phyloP scores from a whole-genome alignment of 306 rosid genomes.

The Elaeagnus macrophylla region DNA sequence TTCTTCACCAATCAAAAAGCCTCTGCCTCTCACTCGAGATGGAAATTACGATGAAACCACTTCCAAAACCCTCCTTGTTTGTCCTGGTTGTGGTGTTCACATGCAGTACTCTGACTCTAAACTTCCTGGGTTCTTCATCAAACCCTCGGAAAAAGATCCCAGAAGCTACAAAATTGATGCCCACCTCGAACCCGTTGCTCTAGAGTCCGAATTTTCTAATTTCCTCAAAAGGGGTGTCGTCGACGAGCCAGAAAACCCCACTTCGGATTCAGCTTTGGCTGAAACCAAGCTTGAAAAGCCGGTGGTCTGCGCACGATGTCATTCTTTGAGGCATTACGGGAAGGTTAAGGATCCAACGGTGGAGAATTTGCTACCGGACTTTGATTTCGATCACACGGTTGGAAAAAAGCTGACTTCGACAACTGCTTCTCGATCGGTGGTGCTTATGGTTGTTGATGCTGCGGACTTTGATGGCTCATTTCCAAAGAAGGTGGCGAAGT shows the following conservation, averaged over 20 bases:
- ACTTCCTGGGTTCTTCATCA: slow-evolving; percentile 71
- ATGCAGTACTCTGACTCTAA: slow-evolving; percentile 68
- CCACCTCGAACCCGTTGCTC: slow-evolving; percentile 48
- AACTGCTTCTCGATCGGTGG: slow-evolving; percentile 61
- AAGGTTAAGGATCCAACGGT: slow-evolving; percentile 75
- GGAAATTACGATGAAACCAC: slow-evolving; percentile 66
- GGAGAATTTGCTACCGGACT: slow-evolving; percentile 83
- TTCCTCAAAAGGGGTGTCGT: slow-evolving; percentile 61
- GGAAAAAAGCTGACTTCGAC: slow-evolving; percentile 65
- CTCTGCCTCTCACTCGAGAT: slow-evolving; percentile 49
- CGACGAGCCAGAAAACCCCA: slow-evolving; percentile 35
- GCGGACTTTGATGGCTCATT: slow-evolving; percentile 87
- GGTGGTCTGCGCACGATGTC: slow-evolving; percentile 81
- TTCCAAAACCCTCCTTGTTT: slow-evolving; percentile 33
- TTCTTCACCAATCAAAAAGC: slow-evolving; percentile 9
- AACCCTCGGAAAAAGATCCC: slow-evolving; percentile 59
- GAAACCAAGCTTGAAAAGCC: slow-evolving; percentile 40
- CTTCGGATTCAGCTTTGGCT: slow-evolving; percentile 14
- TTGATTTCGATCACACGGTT: slow-evolving; percentile 74
- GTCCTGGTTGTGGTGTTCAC: slow-evolving; percentile 88
- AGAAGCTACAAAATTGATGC: slow-evolving; percentile 28
- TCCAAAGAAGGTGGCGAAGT: slow-evolving; percentile 62
- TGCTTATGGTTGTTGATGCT: slow-evolving; percentile 74
- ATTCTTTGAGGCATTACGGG: slow-evolving; percentile 83
- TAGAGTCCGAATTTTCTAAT: slow-evolving; percentile 59